Evolutionary conservation across 2,329 filamentous ascomycete species (phyloP), one percentile per base, ranked within the genome.

Genomic region (Coniosporium tulheliwenetii): DNA sequence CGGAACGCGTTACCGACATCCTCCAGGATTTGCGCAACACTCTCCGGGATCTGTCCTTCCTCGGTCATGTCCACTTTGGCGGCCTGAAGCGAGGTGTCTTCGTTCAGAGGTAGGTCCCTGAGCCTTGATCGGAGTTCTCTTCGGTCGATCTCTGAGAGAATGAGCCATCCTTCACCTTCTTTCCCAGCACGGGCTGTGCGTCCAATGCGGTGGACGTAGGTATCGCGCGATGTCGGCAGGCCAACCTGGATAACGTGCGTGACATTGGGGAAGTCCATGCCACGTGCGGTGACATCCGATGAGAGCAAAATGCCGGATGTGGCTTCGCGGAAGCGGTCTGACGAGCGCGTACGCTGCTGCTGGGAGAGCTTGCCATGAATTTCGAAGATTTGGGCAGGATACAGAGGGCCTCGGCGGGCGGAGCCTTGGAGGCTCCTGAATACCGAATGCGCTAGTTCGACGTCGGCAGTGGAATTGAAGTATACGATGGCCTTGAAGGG

Each of bases 401-500:
- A 40, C 45, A 53, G 52, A 13, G 55, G 55, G 39, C 57, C 50
- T 10, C 38, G 33, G 30, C 43, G 33, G 50, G 37, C 53, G 40
- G 51, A 55, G 39, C 56, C 54, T 8, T 59, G 57, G 39, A 77
- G 62, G 30, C 66, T 64, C 42, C 65, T 60, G 40, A 86, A 74
- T 15, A 80, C 62, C 12, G 71, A 65, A 14, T 70, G 64, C 15
- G 76, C 75, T 38, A 86, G 65, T 43, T 78, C 69, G 36, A 86
- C 83, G 47, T 81, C 71, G 16, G 75, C 73, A 1, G 82, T 93
- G 15, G 81, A 85, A 52, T 83, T 83, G 58, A 89, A 81, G 65
- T 94, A 98, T 35, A 94, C 67, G 44, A 98, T 93, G n/a, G 85
- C 85, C 70, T 98, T 98, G 73, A 96, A 95, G 0, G 85, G 83